Percentiles rank a stretch among this genome's conserved stretches.
Conservation (phyloP, 176 grass and related monocot species). For the Pontederia crassipes region DNA sequence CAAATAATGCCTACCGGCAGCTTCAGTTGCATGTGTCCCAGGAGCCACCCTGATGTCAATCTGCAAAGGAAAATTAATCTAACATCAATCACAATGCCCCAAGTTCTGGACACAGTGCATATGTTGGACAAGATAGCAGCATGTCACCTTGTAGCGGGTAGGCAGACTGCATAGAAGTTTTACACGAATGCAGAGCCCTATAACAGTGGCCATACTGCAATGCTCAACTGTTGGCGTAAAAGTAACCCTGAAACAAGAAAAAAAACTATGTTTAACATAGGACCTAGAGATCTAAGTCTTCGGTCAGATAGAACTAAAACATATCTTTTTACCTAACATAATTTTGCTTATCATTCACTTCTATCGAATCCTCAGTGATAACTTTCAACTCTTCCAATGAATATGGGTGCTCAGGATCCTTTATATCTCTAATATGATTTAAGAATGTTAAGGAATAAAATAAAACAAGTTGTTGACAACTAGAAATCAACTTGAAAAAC, state of each 20-base stretch:
- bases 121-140: neutral
- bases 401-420: slow-evolving; percentile 93
- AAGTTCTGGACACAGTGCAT: neutral
- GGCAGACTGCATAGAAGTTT: slow-evolving; percentile 92
- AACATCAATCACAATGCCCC: neutral
- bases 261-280: slow-evolving; percentile 6
- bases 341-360: slow-evolving; percentile 56
- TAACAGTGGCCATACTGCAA: slow-evolving; percentile 98
- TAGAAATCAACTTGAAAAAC: neutral
- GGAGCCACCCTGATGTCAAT: slow-evolving; percentile 82
- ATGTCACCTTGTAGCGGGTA: slow-evolving; percentile 76
- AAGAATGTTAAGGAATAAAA: slow-evolving; percentile 38
- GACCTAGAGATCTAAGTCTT: neutral
- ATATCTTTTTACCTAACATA: slow-evolving; percentile 52
- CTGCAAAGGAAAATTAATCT: slow-evolving; percentile 18
- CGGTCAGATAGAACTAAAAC: neutral
- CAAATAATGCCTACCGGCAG: slow-evolving; percentile 37
- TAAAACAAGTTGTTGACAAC: neutral
- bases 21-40: slow-evolving; percentile 91
- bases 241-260: slow-evolving; percentile 47
- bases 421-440: slow-evolving; percentile 99
- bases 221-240: slow-evolving; percentile 97
- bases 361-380: slow-evolving; percentile 63
- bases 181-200: slow-evolving; percentile 86
- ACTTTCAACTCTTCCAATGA: slow-evolving; percentile 97